Evolutionary conservation across 139 green algal genomes (phyloP), one percentile per base, ranked within the genome.

Genomic region (Tetradesmus lagerheimii): DNA sequence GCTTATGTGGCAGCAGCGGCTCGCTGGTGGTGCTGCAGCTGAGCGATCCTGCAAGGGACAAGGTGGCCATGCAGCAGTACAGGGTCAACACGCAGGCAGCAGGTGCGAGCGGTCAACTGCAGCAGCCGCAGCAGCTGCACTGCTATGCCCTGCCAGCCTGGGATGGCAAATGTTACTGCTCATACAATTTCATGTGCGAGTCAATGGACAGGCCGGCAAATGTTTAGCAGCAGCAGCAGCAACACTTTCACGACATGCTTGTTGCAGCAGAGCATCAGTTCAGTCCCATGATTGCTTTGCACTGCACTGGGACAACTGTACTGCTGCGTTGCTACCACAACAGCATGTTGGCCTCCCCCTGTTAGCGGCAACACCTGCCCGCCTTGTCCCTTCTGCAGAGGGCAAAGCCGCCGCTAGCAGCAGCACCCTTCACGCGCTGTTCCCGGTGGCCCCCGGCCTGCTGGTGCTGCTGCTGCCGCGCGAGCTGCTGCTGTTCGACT

Each of bases 401-500:
- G 66, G 71, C 43, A 77, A 25, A n/a, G 39, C 23, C 66, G 45
- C 25, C 8, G 39, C 78, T 39, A 35, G 31, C 81, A 66, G 80
- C 84, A 81, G 45, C 89, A 76, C 8, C 43, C 84, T 98, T 41
- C 89, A 92, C 31, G 95, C 93, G 43, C 71, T 71, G 29, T 97
- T 98, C 87, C 83, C 90, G 34, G 81, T 90, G 47, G 92, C 83
- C 0, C 89, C 89, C 0, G 95, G 96, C 85, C 79, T 97, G 38
- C 92, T 98, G 35, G 95, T 96, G 85, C 89, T 98, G 25, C 90
- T 97, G 83, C 89, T 98, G 85, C 86, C 94, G 0, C 88, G 93
- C 0, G 96, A 98, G 93, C 90, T 98, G 31, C 92, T 97, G 34
- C 89, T 97, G 34, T 98, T 97, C 86, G 96, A 98, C 81, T 74